These are phyloP conservation scores for Yamadazyma spencermartinsiae DNA, from an alignment of 1,139 yeast genomes.

Conservation along the genomic window DNA sequence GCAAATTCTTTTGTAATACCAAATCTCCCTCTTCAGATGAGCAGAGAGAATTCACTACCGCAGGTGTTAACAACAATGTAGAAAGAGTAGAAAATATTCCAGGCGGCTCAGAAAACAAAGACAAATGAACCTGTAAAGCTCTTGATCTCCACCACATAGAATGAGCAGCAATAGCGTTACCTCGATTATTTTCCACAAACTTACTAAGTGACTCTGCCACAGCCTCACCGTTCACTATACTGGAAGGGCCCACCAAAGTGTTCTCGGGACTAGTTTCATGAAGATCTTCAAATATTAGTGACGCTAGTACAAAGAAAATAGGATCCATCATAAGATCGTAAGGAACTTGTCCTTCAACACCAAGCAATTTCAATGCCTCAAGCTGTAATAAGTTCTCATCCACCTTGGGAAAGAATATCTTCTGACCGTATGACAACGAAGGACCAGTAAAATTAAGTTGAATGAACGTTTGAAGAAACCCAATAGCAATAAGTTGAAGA, in stretches of 20 bases:
- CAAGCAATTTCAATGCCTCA: slow-evolving; percentile 40
- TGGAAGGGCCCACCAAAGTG: slow-evolving; percentile 28
- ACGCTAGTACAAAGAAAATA: slow-evolving; percentile 46
- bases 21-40: slow-evolving; percentile 26
- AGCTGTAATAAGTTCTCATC: slow-evolving; percentile 30
- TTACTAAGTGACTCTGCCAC: slow-evolving; percentile 12
- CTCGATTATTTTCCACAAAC: slow-evolving; percentile 1
- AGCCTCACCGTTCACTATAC: slow-evolving; percentile 23
- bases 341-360: slow-evolving; percentile 62
- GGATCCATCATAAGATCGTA: slow-evolving; percentile 63
- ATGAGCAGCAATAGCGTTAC: slow-evolving; percentile 42
- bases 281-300: slow-evolving; percentile 52
- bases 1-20: slow-evolving; percentile 35
- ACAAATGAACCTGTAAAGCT: slow-evolving; percentile 60
- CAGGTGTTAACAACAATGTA: slow-evolving; percentile 36
- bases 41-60: slow-evolving; percentile 30
- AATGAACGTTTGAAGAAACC: slow-evolving; percentile 65
- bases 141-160: slow-evolving; percentile 75
- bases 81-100: slow-evolving; percentile 44
- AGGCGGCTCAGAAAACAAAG: slow-evolving; percentile 61
- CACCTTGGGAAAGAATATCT: slow-evolving; percentile 31
- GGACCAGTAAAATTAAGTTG: slow-evolving; percentile 91
- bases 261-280: slow-evolving; percentile 30
- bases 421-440: slow-evolving; percentile 39
- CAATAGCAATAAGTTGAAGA: slow-evolving; percentile 48